These are phyloP conservation scores for Phialemonium atrogriseum DNA, from an alignment of 2,329 filamentous ascomycete species.

Conservation along the genomic window DNA sequence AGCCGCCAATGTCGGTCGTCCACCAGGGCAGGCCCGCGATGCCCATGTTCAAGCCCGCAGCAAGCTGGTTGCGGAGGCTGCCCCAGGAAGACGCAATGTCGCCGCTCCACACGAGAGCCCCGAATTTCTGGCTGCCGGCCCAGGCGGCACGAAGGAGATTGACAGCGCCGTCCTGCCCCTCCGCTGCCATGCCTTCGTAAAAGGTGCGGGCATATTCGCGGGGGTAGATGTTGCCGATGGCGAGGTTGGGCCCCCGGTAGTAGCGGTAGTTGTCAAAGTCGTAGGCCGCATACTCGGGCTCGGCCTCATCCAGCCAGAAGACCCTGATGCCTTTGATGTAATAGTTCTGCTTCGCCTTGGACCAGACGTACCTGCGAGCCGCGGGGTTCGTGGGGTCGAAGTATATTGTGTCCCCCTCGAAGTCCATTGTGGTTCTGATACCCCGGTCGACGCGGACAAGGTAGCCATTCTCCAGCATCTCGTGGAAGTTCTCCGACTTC, in stretches of 20 bases:
- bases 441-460: conserved; percentile 55
- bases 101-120: conserved; percentile 58
- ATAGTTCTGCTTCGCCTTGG: conserved; percentile 51
- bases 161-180: conserved; percentile 44
- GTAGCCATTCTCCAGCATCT: conserved; percentile 53
- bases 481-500: conserved; percentile 47
- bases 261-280: conserved; percentile 62
- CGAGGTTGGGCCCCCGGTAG: conserved; percentile 39
- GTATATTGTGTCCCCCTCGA: conserved; percentile 49
- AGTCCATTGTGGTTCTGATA: conserved; percentile 48
- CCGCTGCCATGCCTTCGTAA: conserved; percentile 46
- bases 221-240: conserved; percentile 52
- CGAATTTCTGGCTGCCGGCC: conserved; percentile 52
- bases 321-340: conserved; percentile 51
- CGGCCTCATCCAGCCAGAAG: conserved; percentile 64
- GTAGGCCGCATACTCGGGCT: conserved; percentile 57
- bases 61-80: conserved; percentile 49
- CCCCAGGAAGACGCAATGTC: conserved; percentile 59
- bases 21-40: conserved; percentile 58
- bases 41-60: conserved; percentile 58
- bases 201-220: conserved; percentile 49
- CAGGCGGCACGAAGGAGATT: conserved; percentile 45
- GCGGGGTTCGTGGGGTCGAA: conserved; percentile 57
- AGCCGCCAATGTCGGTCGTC: conserved; percentile 65
- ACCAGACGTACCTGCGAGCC: conserved; percentile 51